phyloP scores from a whole-genome alignment of 2,329 filamentous ascomycete genomes.

The Onygenales sp. region DNA sequence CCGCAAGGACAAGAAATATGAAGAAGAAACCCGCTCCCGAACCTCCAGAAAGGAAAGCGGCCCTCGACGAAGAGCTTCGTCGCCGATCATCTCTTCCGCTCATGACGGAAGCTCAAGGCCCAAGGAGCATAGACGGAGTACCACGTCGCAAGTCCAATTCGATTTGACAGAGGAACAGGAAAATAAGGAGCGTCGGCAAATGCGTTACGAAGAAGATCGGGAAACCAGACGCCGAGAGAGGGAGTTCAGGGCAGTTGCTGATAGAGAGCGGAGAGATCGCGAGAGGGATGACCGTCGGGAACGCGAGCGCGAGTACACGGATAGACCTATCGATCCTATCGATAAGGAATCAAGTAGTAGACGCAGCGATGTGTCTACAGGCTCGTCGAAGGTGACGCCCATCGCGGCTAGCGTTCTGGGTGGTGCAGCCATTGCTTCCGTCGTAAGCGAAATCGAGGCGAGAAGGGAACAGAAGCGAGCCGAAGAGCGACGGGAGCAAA shows the following conservation, averaged over 20 bases:
- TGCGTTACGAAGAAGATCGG: slow-evolving; percentile 12
- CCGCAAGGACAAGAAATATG: neutral
- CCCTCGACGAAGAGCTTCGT: slow-evolving; percentile 37
- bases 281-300: neutral
- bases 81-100: slow-evolving; percentile 32
- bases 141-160: slow-evolving; percentile 43
- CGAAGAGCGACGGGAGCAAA: slow-evolving; percentile 27
- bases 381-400: slow-evolving; percentile 23
- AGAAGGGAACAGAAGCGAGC: slow-evolving; percentile 23
- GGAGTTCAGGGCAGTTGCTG: neutral
- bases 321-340: slow-evolving; percentile 4
- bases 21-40: slow-evolving; percentile 3
- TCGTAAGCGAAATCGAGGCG: slow-evolving; percentile 26
- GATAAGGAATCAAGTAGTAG: slow-evolving; percentile 14
- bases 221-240: slow-evolving; percentile 7
- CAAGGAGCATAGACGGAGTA: slow-evolving; percentile 21
- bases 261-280: slow-evolving; percentile 1
- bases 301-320: neutral
- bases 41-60: slow-evolving; percentile 9
- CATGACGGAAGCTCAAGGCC: slow-evolving; percentile 14
- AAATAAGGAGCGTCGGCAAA: slow-evolving; percentile 34
- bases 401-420: slow-evolving; percentile 44
- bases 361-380: slow-evolving; percentile 13
- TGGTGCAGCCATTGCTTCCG: slow-evolving; percentile 36
- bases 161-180: slow-evolving; percentile 48